Evolutionary conservation across 2,329 filamentous ascomycete genomes (phyloP), one percentile per base, ranked within the genome.

Genomic region (Aspergillus fructus): DNA sequence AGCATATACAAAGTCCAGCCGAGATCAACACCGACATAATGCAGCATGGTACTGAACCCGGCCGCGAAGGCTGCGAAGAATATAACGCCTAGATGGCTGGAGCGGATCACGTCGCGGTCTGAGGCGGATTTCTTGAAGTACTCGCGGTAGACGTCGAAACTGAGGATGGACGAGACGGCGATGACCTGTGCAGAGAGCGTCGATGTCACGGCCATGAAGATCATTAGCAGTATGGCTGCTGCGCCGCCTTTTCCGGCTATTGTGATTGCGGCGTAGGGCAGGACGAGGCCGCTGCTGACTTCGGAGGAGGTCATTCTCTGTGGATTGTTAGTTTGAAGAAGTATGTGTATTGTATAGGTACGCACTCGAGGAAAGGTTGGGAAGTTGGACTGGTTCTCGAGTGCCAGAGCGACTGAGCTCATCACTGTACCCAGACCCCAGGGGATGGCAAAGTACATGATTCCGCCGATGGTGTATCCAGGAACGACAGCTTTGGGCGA

Each of bases 1-100:
- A 84, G 75, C 79, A 83, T 81, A 59, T 84, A 83, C 1, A 83
- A 59, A 0, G 79, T 82, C 82, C 81, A 85, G 1, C 78, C 77
- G 0, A 85, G 72, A 47, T 84, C 78, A 4, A 84, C 78, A 0
- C 81, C 80, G 0, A 80, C 81, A 46, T 84, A 82, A 66, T 84
- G 76, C 1, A 84, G 66, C 51, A 81, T 78, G 0, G 81, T 83
- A 9, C 80, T 79, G 57, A 84, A 83, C 0, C 74, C 77, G 0
- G 81, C 80, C 0, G 79, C 78, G 55, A 84, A 81, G 0, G 82
- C 63, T 0, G 77, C 80, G 47, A 83, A 83, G 58, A 79, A 78
- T 1, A 84, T 73, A 1, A 84, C 81, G 0, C 80, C 80, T 11
- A 79, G 77, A 59, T 84, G 82, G 48, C 77, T 81, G 27, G 45